Evolutionary conservation across 768 basidiomycete species (phyloP), one percentile per base, ranked within the genome.

Genomic region (Tulasnella sp.): DNA sequence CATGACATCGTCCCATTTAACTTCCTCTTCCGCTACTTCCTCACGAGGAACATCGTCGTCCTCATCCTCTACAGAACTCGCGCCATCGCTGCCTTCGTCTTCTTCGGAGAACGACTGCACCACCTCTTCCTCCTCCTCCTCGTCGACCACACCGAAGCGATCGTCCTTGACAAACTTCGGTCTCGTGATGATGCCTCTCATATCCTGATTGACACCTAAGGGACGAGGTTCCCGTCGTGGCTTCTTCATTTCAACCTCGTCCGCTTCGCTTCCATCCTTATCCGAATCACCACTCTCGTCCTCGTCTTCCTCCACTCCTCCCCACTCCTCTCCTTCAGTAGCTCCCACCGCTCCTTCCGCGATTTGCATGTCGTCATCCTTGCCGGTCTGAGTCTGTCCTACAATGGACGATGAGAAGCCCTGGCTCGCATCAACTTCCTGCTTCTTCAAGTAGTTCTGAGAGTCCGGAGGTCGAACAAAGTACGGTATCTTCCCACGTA

Each of bases 401-500:
- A 40, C 34, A 14, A 31, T 72, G 2, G 40, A 27, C 21, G 42
- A 36, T 3, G n/a, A 34, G 24, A 72, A 18, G 52, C 27, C 46
- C 19, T 56, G 42, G 7, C 48, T 19, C 1, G 24, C 68, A 19
- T 36, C 78, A 34, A 14, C 42, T 24, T 56, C 73, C 8, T 44
- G 40, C 78, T 79, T 79, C 78, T 72, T 79, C 71, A 79, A 38
- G 40, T 44, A 79, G 36, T 72, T 73, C 16, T 31, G 68, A 7
- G 78, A 79, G 27, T 95, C 95, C 78, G 97, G 97, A 19, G 98
- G 98, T 18, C 93, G 84, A 48, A 96, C 96, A 83, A 98, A 99
- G 88, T 92, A 99, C 27, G 98, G 98, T 83, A 99, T 97, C 82
- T 95, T 93, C 10, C 97, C 98, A 71, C 98, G 88, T 80, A 98